Evolutionary conservation across 768 basidiomycete genomes (phyloP).

Genomic region (Mycena polygramma): DNA sequence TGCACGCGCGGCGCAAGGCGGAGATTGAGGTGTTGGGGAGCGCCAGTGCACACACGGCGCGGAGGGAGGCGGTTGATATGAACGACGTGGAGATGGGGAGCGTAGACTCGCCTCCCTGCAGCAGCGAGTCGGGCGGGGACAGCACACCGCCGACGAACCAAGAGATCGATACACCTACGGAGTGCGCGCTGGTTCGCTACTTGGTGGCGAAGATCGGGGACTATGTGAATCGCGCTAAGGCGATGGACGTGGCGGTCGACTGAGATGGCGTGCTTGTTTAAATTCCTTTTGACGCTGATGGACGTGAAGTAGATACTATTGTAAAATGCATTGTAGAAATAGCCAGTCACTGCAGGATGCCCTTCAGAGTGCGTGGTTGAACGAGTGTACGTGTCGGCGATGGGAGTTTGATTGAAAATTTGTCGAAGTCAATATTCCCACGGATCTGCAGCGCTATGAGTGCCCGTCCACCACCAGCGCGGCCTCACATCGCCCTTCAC

Average conservation of each 20-base stretch:
- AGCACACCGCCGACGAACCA: constrained; percentile 28
- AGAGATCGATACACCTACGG: constrained; percentile 19
- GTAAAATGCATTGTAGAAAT: too few relatives aligned
- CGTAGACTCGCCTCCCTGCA: neutral
- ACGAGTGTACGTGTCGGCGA: too few relatives aligned
- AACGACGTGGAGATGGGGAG: neutral
- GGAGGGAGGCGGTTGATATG: neutral
- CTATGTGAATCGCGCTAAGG: constrained; percentile 29
- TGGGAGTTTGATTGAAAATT: too few relatives aligned
- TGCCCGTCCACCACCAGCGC: constrained; percentile 77
- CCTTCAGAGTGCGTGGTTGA: too few relatives aligned
- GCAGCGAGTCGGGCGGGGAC: constrained; percentile 3
- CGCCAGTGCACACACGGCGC: constrained; percentile 17
- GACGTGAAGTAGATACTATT: too few relatives aligned
- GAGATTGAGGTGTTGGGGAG: constrained; percentile 84
- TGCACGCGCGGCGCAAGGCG: constrained; percentile 88
- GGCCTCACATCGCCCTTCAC: constrained; percentile 78
- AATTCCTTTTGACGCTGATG: too few relatives aligned
- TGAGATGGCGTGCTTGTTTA: too few relatives aligned
- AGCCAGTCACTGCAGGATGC: too few relatives aligned
- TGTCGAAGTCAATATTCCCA: neutral
- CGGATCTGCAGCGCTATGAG: constrained; percentile 48
- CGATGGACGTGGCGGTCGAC: neutral
- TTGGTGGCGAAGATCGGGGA: constrained; percentile 42
- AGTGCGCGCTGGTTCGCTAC: constrained; percentile 42